phyloP scores from a whole-genome alignment of 2,329 filamentous ascomycete genomes.

The Colletotrichum sp. region DNA sequence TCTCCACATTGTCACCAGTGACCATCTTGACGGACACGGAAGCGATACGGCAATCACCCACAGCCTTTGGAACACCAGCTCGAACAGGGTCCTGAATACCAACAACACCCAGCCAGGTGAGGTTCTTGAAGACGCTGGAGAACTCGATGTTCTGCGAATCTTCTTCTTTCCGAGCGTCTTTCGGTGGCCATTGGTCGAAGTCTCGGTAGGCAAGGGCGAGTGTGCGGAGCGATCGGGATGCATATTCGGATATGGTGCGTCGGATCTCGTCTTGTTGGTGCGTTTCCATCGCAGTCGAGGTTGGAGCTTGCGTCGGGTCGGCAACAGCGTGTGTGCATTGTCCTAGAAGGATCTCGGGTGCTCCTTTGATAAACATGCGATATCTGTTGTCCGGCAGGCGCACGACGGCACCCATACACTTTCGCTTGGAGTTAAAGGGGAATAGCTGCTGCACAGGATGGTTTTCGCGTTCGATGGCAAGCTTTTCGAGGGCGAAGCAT shows the following conservation, averaged over 20 bases:
- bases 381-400: conserved; percentile 35
- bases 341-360: conserved; percentile 55
- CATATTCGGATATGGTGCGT: conserved; percentile 54
- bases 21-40: conserved; percentile 51
- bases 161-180: conserved; percentile 62
- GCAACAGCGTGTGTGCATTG: conserved; percentile 46
- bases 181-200: conserved; percentile 70
- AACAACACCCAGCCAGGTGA: conserved; percentile 48
- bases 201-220: conserved; percentile 72
- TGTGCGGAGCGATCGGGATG: conserved; percentile 69
- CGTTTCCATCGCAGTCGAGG: conserved; percentile 35
- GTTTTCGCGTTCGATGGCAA: conserved; percentile 53
- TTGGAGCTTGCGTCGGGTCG: conserved; percentile 47
- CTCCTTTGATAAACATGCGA: conserved; percentile 57
- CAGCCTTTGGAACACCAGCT: conserved; percentile 21
- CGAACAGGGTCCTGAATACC: conserved; percentile 24
- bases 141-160: conserved; percentile 63
- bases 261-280: conserved; percentile 31
- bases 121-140: conserved; percentile 35
- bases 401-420: conserved; percentile 52
- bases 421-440: conserved; percentile 57
- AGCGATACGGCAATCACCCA: conserved; percentile 14
- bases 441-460: conserved; percentile 51
- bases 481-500: conserved; percentile 41
- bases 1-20: conserved; percentile 53